These are phyloP conservation scores for Tolypocladium capitatum DNA, from an alignment of 2,329 filamentous ascomycete genomes.

Conservation along the genomic window DNA sequence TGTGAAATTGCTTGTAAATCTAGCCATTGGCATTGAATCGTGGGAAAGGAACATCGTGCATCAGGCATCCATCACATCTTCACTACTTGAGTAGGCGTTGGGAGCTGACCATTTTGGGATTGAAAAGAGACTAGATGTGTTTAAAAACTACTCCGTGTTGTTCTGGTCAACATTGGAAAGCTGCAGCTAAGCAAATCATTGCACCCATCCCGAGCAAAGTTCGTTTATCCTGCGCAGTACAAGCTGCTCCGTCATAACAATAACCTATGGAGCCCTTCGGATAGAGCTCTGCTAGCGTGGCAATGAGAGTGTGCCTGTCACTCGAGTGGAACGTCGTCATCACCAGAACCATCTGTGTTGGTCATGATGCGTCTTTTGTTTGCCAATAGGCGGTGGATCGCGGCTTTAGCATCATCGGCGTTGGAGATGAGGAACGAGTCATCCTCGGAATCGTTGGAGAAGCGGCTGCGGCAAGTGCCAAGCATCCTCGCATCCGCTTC, in stretches of 20 bases:
- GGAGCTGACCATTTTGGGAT: not conserved
- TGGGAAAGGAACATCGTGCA: not conserved
- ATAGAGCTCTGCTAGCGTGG: not conserved
- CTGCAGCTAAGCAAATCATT: constrained; percentile 1
- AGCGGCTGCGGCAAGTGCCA: constrained; percentile 3
- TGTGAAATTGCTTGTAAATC: not conserved
- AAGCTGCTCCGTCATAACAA: constrained; percentile 1
- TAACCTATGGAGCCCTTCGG: not conserved
- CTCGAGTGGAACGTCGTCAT: not conserved
- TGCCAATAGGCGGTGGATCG: not conserved
- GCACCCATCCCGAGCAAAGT: not conserved
- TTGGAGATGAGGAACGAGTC: not conserved
- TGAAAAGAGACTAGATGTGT: not conserved
- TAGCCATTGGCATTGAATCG: not conserved
- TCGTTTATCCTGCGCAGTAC: constrained; percentile 4
- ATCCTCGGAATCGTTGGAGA: constrained; percentile 4
- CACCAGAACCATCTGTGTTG: not conserved
- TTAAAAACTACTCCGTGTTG: constrained; percentile 2
- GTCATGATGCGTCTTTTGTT: not conserved
- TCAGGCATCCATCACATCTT: not conserved
- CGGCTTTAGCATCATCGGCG: not conserved
- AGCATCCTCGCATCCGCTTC: not conserved
- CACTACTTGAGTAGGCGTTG: not conserved
- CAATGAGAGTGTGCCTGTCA: not conserved
- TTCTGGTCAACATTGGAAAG: not conserved